Percentiles rank a stretch among this genome's conserved stretches.
Conservation (phyloP, 2,329 filamentous ascomycete species). For the Exophiala calicioides region DNA sequence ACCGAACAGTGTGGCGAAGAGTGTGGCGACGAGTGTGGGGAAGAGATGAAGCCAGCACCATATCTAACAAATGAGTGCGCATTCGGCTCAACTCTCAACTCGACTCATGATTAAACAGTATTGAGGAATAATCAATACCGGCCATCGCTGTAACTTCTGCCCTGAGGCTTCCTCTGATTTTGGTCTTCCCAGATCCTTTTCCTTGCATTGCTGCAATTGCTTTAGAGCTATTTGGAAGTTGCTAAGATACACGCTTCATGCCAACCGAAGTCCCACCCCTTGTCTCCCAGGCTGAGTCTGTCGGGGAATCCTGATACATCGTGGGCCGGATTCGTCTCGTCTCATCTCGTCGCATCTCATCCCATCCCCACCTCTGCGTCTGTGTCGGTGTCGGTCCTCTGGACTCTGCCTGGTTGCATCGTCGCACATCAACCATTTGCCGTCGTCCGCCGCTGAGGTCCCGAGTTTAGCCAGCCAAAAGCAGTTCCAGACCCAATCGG, state of each 20-base stretch:
- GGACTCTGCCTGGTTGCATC: not conserved
- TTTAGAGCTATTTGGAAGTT: too few relatives aligned
- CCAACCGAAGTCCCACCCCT: not conserved
- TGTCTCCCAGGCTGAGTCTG: too few relatives aligned
- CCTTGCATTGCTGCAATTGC: not conserved
- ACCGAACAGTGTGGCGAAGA: too few relatives aligned
- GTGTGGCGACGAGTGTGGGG: too few relatives aligned
- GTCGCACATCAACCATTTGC: conserved; percentile 20
- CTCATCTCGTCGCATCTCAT: not conserved
- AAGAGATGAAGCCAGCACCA: too few relatives aligned
- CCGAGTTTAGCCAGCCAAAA: conserved; percentile 82
- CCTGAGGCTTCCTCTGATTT: too few relatives aligned
- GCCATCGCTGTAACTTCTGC: too few relatives aligned
- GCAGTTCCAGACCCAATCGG: conserved; percentile 90
- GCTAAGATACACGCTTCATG: conserved; percentile 6
- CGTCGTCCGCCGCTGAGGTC: conserved; percentile 33
- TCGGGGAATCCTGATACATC: too few relatives aligned
- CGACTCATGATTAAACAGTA: not conserved
- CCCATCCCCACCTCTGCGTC: not conserved
- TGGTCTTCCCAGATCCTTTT: conserved; percentile 1
- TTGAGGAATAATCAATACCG: too few relatives aligned
- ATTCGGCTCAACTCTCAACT: not conserved
- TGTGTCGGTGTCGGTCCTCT: not conserved
- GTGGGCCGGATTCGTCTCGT: too few relatives aligned
- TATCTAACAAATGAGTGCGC: too few relatives aligned